Percentiles rank a stretch among this genome's conserved stretches.
Evolutionary conservation across 2,329 filamentous ascomycete species (phyloP).

Genomic region (Ophiostoma sp.): DNA sequence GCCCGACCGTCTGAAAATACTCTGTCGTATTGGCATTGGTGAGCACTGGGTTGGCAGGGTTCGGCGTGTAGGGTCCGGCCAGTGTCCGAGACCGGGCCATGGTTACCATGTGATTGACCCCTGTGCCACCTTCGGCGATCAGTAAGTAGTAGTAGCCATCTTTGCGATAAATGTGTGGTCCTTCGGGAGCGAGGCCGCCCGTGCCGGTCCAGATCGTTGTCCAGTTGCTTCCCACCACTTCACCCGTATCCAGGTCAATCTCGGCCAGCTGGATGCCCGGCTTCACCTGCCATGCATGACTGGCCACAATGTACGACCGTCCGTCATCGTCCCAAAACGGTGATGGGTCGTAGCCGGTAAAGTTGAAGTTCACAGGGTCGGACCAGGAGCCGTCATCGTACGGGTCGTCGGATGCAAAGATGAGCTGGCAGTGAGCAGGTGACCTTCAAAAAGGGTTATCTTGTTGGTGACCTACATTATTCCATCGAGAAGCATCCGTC

Average conservation of each 20-base stretch:
- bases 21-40: conserved; percentile 46
- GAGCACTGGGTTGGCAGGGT: conserved; percentile 47
- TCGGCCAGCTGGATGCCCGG: conserved; percentile 45
- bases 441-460: too few relatives aligned
- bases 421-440: conserved; percentile 36
- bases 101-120: conserved; percentile 49
- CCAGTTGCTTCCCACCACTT: conserved; percentile 40
- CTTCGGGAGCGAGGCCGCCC: conserved; percentile 48
- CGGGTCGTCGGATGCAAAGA: conserved; percentile 48
- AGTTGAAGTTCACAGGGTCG: conserved; percentile 50
- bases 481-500: conserved; percentile 40
- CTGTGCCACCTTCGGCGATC: conserved; percentile 56
- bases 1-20: conserved; percentile 56
- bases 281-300: conserved; percentile 41
- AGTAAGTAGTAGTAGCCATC: conserved; percentile 56
- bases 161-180: conserved; percentile 55
- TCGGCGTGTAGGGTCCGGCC: conserved; percentile 47
- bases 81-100: conserved; percentile 47
- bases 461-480: conserved; percentile 35
- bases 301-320: conserved; percentile 50
- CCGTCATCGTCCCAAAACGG: conserved; percentile 59
- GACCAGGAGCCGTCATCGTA: conserved; percentile 49
- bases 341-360: conserved; percentile 54
- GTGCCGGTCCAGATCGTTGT: conserved; percentile 51
- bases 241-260: conserved; percentile 44